Percentiles rank a stretch among this genome's conserved stretches.
phyloP scores from a whole-genome alignment of 192 early-diverging fungal genomes.

The Backusella tarrabulga region DNA sequence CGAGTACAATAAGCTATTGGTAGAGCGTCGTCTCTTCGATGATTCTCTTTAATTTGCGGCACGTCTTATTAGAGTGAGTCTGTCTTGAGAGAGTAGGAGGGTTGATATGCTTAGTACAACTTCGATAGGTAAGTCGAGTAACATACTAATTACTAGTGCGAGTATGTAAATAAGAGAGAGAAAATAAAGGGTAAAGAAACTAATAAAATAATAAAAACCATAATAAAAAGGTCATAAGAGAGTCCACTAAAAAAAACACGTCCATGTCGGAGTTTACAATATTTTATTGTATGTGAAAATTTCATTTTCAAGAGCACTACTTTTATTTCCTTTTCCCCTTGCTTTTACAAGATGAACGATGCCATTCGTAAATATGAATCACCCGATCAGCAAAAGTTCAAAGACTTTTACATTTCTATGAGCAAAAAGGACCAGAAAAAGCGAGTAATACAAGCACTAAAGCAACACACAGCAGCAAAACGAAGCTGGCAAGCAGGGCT shows the following conservation, averaged over 20 bases:
- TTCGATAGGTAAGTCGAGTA: neutral
- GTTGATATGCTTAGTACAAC: neutral
- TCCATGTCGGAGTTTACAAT: too few relatives aligned
- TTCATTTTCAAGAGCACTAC: neutral
- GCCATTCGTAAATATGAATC: constrained; percentile 15
- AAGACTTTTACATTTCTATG: neutral
- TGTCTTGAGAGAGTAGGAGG: neutral
- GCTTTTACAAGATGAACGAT: neutral
- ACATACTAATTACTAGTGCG: neutral
- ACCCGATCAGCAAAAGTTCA: constrained; percentile 3
- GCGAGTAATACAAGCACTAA: neutral
- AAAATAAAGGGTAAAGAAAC: neutral
- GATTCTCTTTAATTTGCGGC: neutral
- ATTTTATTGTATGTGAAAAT: too few relatives aligned
- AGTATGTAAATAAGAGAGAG: neutral
- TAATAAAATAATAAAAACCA: too few relatives aligned
- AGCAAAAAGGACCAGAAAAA: neutral
- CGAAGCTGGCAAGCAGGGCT: constrained; percentile 15
- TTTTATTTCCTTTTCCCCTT: neutral
- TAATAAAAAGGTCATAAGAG: too few relatives aligned
- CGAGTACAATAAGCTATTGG: neutral
- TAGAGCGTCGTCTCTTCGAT: neutral
- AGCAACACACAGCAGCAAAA: neutral
- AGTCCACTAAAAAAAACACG: too few relatives aligned
- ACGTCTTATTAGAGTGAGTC: neutral